Base-by-base conservation (phyloP, 129 eudicot species). In the Glebionis coronaria region DNA sequence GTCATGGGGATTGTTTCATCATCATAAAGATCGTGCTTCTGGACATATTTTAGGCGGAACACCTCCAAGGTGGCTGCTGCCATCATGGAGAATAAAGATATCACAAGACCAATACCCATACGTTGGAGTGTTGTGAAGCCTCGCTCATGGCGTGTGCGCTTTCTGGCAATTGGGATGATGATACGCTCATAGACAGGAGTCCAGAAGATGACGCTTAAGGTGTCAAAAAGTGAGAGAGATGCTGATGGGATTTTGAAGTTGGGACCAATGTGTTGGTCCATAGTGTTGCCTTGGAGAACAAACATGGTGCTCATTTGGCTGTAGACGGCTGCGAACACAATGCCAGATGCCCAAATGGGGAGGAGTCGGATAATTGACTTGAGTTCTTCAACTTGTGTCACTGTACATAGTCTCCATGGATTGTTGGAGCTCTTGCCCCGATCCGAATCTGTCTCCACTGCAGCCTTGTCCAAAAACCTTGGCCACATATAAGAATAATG, bases 231-330 rank as follows among this genome's bases (percentile, higher is more conserved):
- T 8, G 95, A 84, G 12, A 90, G 95, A 3, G 95, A 76, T 11
- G 97, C 97, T 13, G 97, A 73, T 12, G 97, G 95, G 27, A 90
- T 90, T 19, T 80, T 78, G 82, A 90, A 90, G 38, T 80, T 44
- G 4, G 85, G 85, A 1, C 95, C 95, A 5, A 90, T 87, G 73
- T 76, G 87, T 71, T 84, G 91, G 89, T 90, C 91, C 84, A 90
- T 82, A 15, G 87, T 87, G 75, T 90, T 80, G 10, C 97, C 97
- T 79, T 90, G 97, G 12, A 84, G 81, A 62, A 90, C 91, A 52
- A 90, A 90, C 95, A 90, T 82, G 70, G 97, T 90, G 89, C 83
- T 82, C 97, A 90, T 90, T 70, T 90, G 97, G 74, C 86, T 78
- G 79, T 87, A 90, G 3, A 87, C 97, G 1, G 91, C 61, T 0